Percentiles rank a stretch among this genome's conserved stretches.
These are phyloP conservation scores for Daldinia concentrica DNA, from an alignment of 495 filamentous ascomycete genomes.

Conservation along the genomic window DNA sequence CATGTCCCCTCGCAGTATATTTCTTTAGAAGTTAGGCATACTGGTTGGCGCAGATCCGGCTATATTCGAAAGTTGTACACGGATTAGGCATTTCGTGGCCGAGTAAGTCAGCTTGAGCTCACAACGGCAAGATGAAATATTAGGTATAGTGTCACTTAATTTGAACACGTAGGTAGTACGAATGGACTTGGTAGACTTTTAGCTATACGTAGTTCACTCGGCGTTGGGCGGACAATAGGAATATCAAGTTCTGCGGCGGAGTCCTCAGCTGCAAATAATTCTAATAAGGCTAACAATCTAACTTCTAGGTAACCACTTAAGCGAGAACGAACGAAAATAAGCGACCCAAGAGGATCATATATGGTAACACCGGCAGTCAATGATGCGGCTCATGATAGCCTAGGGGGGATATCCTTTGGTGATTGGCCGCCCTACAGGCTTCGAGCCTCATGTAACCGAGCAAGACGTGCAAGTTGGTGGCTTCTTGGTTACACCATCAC, in stretches of 20 bases:
- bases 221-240: slow-evolving; percentile 2
- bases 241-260: slow-evolving; percentile 7
- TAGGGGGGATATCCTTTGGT: background rate
- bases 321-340: background rate
- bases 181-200: background rate
- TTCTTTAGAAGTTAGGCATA: slow-evolving; percentile 12
- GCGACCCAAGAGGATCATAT: background rate
- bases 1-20: background rate
- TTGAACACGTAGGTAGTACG: slow-evolving; percentile 12
- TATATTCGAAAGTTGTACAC: slow-evolving; percentile 31
- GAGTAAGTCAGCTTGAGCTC: slow-evolving; percentile 6
- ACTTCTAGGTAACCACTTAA: slow-evolving; percentile 7
- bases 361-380: slow-evolving; percentile 20
- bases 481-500: slow-evolving; percentile 21
- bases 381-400: slow-evolving; percentile 27
- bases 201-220: background rate
- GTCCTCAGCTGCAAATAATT: slow-evolving; percentile 3
- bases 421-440: slow-evolving; percentile 17
- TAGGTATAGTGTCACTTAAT: slow-evolving; percentile 16
- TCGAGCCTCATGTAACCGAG: slow-evolving; percentile 37
- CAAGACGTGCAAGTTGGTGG: slow-evolving; percentile 31
- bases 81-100: slow-evolving; percentile 16
- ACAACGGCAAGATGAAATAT: slow-evolving; percentile 2
- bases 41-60: slow-evolving; percentile 12
- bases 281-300: slow-evolving; percentile 15